phyloP scores from a whole-genome alignment of 305 asterid species.

The Petunia hybrid region DNA sequence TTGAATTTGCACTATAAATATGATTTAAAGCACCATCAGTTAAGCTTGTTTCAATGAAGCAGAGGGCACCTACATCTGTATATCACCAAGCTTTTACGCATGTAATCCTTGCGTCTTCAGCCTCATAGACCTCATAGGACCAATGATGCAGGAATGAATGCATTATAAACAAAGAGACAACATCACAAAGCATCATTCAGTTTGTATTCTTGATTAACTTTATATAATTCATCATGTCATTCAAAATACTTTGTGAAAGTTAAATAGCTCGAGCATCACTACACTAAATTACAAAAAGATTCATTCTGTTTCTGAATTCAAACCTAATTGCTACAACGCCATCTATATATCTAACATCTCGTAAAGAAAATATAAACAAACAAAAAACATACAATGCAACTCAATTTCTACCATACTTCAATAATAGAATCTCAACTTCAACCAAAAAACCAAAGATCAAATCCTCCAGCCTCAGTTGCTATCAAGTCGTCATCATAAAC shows the following conservation, averaged over 20 bases:
- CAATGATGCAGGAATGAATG: not conserved
- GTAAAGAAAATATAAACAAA: no score
- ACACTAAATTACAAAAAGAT: not conserved
- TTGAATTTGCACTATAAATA: no score
- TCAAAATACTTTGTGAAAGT: not conserved
- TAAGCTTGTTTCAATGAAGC: constrained; percentile 5
- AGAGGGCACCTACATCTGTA: not conserved
- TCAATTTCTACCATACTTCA: not conserved
- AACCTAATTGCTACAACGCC: not conserved
- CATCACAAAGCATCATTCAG: not conserved
- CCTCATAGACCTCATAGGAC: not conserved
- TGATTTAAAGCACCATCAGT: no score
- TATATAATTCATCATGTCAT: not conserved
- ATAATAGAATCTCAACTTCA: not conserved
- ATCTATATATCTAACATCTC: not conserved
- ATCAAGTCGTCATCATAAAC: constrained; percentile 74
- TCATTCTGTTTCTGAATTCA: not conserved
- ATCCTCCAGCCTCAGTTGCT: constrained; percentile 69
- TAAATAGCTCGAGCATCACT: not conserved
- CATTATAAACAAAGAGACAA: not conserved
- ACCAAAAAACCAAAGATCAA: constrained; percentile 33
- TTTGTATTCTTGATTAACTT: constrained; percentile 1
- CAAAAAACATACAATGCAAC: not conserved
- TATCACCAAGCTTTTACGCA: not conserved
- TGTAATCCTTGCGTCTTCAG: not conserved